Conservation (phyloP, 495 filamentous ascomycete species). For the Xylaria telfairii region DNA sequence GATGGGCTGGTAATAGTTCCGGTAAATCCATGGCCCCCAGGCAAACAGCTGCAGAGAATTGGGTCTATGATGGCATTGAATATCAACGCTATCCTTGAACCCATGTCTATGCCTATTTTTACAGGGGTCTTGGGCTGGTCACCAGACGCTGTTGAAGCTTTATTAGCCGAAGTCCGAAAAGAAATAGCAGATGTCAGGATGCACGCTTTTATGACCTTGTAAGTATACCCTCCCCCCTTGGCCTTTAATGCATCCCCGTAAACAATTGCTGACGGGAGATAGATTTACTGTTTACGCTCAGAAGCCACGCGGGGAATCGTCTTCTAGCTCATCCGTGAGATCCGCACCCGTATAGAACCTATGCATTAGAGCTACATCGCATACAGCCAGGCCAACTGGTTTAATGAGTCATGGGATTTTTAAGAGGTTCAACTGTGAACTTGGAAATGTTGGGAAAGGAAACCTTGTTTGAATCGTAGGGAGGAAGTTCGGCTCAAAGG, state of each 20-base stretch:
- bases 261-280: background rate
- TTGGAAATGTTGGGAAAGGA: background rate
- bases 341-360: background rate
- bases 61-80: conserved; percentile 22
- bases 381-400: background rate
- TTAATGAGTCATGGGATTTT: background rate
- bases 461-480: no score
- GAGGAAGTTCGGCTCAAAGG: background rate
- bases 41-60: conserved; percentile 17
- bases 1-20: conserved; percentile 6
- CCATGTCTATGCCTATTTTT: conserved; percentile 23
- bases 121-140: conserved; percentile 21
- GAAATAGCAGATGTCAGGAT: conserved; percentile 16
- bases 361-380: background rate
- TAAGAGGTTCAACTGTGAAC: background rate
- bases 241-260: background rate
- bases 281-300: conserved; percentile 24
- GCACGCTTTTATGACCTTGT: conserved; percentile 25
- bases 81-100: conserved; percentile 18
- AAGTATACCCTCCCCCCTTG: background rate
- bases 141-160: conserved; percentile 14
- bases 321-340: conserved; percentile 16
- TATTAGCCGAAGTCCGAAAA: conserved; percentile 22
- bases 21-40: conserved; percentile 23
- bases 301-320: conserved; percentile 17